Conservation (phyloP, 2,329 filamentous ascomycete genomes). For the Talaromyces sp. region DNA sequence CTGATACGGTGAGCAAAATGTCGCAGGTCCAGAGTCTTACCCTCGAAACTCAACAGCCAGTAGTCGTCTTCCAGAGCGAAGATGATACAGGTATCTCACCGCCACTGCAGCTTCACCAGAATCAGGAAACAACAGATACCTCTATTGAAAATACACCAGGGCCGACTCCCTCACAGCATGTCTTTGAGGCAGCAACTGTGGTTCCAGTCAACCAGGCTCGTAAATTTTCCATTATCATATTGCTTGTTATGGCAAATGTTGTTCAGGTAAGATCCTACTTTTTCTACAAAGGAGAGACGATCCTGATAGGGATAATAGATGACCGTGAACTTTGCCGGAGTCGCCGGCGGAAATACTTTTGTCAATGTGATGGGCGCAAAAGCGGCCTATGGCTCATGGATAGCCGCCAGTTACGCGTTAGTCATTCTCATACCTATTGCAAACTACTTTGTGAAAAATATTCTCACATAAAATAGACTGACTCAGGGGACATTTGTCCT, state of each 20-base stretch:
- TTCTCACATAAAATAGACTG: slow-evolving; percentile 30
- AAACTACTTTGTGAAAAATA: not conserved
- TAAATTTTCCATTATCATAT: slow-evolving; percentile 20
- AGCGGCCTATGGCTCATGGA: slow-evolving; percentile 25
- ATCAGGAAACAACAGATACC: not conserved
- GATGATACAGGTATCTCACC: not conserved
- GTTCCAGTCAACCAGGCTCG: slow-evolving; percentile 20
- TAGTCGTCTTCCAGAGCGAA: not conserved
- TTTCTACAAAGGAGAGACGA: too few species aligned
- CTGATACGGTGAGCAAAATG: not conserved
- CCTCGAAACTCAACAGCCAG: not conserved
- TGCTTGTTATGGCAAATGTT: slow-evolving; percentile 27
- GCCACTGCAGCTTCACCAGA: not conserved
- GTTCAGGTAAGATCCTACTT: slow-evolving; percentile 23
- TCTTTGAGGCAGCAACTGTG: slow-evolving; percentile 23
- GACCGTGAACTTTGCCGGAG: slow-evolving; percentile 28
- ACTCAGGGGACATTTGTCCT: slow-evolving; percentile 59
- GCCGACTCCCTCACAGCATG: slow-evolving; percentile 15
- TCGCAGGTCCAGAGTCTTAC: not conserved
- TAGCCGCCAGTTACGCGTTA: slow-evolving; percentile 28
- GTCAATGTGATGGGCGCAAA: slow-evolving; percentile 22
- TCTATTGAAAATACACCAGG: not conserved
- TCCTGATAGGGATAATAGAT: slow-evolving; percentile 20
- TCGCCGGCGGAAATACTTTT: slow-evolving; percentile 26
- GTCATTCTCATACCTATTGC: not conserved